A percentile compares a stretch with the other conserved stretches of the same genome.
Conservation (phyloP, 2,329 filamentous ascomycete genomes). For the Karstenula rhodostoma region DNA sequence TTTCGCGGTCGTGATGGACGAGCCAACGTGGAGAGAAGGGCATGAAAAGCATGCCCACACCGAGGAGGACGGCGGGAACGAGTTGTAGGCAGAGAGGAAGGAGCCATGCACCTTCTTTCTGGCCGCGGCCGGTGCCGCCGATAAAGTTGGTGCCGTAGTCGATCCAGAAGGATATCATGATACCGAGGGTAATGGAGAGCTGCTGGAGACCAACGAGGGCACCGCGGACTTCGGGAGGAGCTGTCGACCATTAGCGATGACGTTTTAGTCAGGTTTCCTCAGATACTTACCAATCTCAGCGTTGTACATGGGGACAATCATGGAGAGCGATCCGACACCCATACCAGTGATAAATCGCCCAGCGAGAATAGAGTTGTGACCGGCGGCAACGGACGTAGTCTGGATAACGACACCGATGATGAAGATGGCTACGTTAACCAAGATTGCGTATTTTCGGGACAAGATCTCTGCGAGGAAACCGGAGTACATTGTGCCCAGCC, state of each 20-base stretch:
- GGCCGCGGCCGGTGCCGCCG: conserved; percentile 62
- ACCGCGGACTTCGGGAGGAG: conserved; percentile 71
- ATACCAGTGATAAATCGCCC: conserved; percentile 78
- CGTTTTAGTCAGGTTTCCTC: background rate
- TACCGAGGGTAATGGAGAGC: conserved; percentile 68
- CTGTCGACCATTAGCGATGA: conserved; percentile 14
- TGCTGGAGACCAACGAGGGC: conserved; percentile 70
- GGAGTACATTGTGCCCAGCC: conserved; percentile 75
- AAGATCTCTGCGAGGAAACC: conserved; percentile 75
- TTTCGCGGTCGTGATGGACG: conserved; percentile 72
- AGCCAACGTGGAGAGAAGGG: conserved; percentile 82
- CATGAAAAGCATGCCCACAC: conserved; percentile 79
- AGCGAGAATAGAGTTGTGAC: conserved; percentile 69
- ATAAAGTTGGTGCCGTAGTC: conserved; percentile 63
- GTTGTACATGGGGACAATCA: conserved; percentile 68
- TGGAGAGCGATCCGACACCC: conserved; percentile 73
- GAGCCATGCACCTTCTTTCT: conserved; percentile 76
- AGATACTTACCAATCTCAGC: conserved; percentile 39
- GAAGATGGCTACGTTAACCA: conserved; percentile 72
- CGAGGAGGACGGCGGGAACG: conserved; percentile 70
- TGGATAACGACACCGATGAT: conserved; percentile 75
- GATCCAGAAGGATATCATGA: conserved; percentile 65
- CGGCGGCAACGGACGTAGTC: conserved; percentile 65
- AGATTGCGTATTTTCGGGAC: conserved; percentile 73
- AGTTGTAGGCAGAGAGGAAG: conserved; percentile 77